These are phyloP conservation scores for Penicillium maclennaniae DNA, from an alignment of 495 filamentous ascomycete genomes.

Conservation along the genomic window DNA sequence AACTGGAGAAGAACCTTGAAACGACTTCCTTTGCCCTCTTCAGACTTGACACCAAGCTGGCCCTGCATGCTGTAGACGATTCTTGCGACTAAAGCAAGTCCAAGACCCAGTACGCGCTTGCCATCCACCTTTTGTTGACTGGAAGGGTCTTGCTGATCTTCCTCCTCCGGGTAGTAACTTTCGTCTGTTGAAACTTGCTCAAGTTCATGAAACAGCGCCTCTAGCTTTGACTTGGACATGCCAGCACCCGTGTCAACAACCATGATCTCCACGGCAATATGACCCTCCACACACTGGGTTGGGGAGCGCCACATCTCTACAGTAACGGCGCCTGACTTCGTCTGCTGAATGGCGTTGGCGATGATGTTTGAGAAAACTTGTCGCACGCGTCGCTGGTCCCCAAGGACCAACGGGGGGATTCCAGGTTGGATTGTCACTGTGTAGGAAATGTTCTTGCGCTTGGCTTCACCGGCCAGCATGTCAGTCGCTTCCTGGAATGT, in stretches of 20 bases:
- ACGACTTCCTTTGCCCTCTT: slow-evolving; percentile 78
- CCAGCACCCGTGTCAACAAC: slow-evolving; percentile 79
- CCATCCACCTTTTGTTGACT: not conserved
- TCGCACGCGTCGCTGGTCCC: slow-evolving; percentile 74
- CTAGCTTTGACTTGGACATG: slow-evolving; percentile 68
- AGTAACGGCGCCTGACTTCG: slow-evolving; percentile 61
- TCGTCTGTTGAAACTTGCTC: slow-evolving; percentile 72
- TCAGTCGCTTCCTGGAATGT: slow-evolving; percentile 76
- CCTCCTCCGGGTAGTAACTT: slow-evolving; percentile 13
- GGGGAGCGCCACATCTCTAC: slow-evolving; percentile 61
- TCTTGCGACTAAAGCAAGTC: slow-evolving; percentile 80
- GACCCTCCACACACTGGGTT: slow-evolving; percentile 31
- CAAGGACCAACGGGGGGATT: slow-evolving; percentile 65
- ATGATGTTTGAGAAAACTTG: slow-evolving; percentile 80
- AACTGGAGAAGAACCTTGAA: slow-evolving; percentile 55
- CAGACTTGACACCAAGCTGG: slow-evolving; percentile 81
- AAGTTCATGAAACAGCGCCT: slow-evolving; percentile 77
- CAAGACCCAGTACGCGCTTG: slow-evolving; percentile 65
- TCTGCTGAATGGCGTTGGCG: slow-evolving; percentile 85
- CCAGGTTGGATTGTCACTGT: slow-evolving; percentile 64
- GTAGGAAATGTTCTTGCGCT: slow-evolving; percentile 69
- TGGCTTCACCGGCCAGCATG: slow-evolving; percentile 68
- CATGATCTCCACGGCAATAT: slow-evolving; percentile 64
- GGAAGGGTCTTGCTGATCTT: not conserved
- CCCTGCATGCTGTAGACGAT: slow-evolving; percentile 89